These are phyloP conservation scores for peach (Prunus persica) DNA, from an alignment of 306 rosid genomes.

Conservation along the genomic window DNA sequence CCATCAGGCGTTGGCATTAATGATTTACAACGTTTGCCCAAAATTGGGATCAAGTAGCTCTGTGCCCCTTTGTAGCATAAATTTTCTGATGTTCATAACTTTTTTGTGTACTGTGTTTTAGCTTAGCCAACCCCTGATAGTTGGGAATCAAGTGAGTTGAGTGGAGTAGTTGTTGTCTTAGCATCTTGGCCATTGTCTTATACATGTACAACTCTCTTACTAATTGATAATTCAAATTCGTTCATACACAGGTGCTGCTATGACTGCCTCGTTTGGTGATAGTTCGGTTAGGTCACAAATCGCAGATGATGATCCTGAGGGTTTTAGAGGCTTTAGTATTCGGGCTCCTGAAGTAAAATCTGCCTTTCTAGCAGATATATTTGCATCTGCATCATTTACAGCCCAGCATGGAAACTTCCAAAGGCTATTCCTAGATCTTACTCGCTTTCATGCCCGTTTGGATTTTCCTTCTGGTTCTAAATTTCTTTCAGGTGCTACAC, in stretches of 20 bases:
- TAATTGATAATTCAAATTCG: slow-evolving; percentile 23
- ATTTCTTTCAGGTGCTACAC: slow-evolving; percentile 67
- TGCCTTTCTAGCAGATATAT: slow-evolving; percentile 57
- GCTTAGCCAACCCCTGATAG: background rate
- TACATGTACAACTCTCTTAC: background rate
- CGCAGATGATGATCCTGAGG: slow-evolving; percentile 38
- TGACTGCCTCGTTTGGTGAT: slow-evolving; percentile 55
- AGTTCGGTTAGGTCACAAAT: slow-evolving; percentile 37
- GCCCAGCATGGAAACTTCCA: slow-evolving; percentile 88
- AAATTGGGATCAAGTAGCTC: background rate
- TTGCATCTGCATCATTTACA: slow-evolving; percentile 66
- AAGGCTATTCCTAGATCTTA: slow-evolving; percentile 63
- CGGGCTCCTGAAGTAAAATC: slow-evolving; percentile 51
- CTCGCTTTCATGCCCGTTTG: slow-evolving; percentile 68
- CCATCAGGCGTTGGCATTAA: background rate
- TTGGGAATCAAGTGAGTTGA: background rate
- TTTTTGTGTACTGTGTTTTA: background rate
- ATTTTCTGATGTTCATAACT: background rate
- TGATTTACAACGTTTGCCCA: background rate
- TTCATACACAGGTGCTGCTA: slow-evolving; percentile 57
- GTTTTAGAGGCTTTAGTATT: slow-evolving; percentile 42
- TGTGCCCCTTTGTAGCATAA: background rate
- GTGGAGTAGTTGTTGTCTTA: background rate
- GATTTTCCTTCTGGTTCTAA: slow-evolving; percentile 78
- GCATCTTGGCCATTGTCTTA: background rate